Evolutionary conservation across 257 asterid genomes (phyloP).

Genomic region (Solanum sitiens): DNA sequence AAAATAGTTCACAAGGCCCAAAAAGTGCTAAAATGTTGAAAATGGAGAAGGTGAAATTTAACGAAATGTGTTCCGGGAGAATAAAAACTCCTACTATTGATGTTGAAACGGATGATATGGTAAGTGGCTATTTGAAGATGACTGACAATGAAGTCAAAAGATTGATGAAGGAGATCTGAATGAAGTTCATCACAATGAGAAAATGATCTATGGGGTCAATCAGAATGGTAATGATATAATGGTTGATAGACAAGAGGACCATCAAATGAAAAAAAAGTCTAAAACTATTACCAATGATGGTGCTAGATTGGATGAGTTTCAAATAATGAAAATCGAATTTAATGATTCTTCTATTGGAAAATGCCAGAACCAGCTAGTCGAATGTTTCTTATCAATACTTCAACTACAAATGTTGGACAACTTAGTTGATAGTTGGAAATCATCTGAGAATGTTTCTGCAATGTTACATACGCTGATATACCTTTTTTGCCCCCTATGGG

Average conservation of each 20-base stretch:
- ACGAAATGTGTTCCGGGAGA: too few species aligned
- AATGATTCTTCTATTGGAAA: too few species aligned
- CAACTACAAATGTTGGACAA: constrained; percentile 34
- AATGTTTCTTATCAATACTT: constrained; percentile 17
- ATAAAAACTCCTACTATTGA: constrained; percentile 11
- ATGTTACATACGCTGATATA: constrained; percentile 17
- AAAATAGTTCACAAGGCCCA: too few species aligned
- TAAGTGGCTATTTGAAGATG: constrained; percentile 4
- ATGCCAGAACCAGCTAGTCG: constrained; percentile 48
- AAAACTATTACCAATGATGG: too few species aligned
- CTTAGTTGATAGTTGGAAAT: constrained; percentile 40
- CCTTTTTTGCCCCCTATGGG: not conserved
- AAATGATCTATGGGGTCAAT: too few species aligned
- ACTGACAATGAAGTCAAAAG: not conserved
- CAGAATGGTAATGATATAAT: too few species aligned
- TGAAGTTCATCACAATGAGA: too few species aligned
- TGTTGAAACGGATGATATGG: constrained; percentile 12
- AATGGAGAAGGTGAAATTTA: too few species aligned
- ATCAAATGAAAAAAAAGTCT: too few species aligned
- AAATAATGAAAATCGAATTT: not conserved
- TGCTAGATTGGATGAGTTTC: constrained; percentile 5
- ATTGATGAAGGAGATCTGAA: too few species aligned
- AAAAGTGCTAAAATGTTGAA: too few species aligned
- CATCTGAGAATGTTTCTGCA: constrained; percentile 20
- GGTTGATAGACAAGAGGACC: too few species aligned